Evolutionary conservation across 1,139 yeast species (phyloP).

Genomic region (Zygotorulaspora mrakii): DNA sequence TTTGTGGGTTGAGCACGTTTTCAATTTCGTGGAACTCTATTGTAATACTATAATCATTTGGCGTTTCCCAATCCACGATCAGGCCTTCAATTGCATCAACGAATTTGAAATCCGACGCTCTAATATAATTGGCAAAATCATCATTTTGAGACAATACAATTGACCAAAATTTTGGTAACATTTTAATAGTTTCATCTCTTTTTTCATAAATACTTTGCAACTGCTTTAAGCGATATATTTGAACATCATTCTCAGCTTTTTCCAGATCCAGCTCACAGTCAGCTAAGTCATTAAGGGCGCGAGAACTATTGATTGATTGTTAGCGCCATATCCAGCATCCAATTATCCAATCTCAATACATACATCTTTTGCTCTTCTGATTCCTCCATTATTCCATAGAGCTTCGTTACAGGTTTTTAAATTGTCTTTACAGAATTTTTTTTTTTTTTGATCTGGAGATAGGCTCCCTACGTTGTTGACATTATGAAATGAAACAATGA

Average conservation of each 20-base stretch:
- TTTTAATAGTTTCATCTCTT: constrained; percentile 45
- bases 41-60: constrained; percentile 46
- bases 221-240: constrained; percentile 44
- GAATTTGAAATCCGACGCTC: constrained; percentile 64
- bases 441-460: too few relatives aligned
- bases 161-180: constrained; percentile 71
- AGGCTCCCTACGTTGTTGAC: too few relatives aligned
- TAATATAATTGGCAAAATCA: constrained; percentile 67
- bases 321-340: too few relatives aligned
- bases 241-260: constrained; percentile 54
- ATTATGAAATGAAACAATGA: too few relatives aligned
- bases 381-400: too few relatives aligned
- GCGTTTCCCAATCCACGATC: constrained; percentile 45
- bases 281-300: constrained; percentile 42
- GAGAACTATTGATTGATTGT: too few relatives aligned
- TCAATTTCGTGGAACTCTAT: constrained; percentile 45
- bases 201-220: constrained; percentile 50
- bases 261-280: constrained; percentile 55
- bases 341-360: too few relatives aligned
- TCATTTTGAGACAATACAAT: constrained; percentile 71
- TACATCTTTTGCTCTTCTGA: too few relatives aligned
- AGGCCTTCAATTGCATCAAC: constrained; percentile 58
- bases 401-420: too few relatives aligned
- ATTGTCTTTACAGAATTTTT: too few relatives aligned
- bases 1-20: constrained; percentile 47